Evolutionary conservation across 257 asterid species (phyloP), one percentile per base, ranked within the genome.

Genomic region (Forsythia suspensa): DNA sequence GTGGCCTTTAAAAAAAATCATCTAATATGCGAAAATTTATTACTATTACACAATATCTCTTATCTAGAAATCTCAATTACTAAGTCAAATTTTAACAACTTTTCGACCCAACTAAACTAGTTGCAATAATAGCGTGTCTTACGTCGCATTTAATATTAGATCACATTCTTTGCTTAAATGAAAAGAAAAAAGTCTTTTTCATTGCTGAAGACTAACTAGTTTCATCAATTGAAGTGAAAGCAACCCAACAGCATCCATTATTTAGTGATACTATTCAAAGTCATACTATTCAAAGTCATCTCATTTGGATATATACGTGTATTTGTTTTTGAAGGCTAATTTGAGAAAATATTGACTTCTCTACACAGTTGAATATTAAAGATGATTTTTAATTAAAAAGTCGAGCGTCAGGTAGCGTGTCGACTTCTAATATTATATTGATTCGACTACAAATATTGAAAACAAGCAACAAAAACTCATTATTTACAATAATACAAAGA

Each of bases 211-310:
- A 78, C 76, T 78, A 78, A 70, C 63, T 55, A n/a, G 12, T 36
- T 76, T 36, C 38, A n/a, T 48, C 55, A 70, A 69, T 39, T 48
- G 15, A 15, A 68, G 10, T 77, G 80, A 70, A 78, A 78, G 76
- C 71, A 77, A 69, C 76, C 39, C 12, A 13, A 34, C 46, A 69
- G 0, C 37, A 46, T 21, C 59, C 75, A 77, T 77, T 77, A 70
- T 46, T 44, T 66, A 67, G 40, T 21, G 36, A 10, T 9, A 76
- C 74, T 76, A 36, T 76, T 66, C 74, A 34, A 13, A 76, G 74
- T 67, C 68, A 57, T 38, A 76, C 74, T 76, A 36, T 76, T 66
- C 74, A 34, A 13, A 76, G 74, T 67, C 68, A 57, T 38, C 4
- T 39, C 38, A 75, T 41, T 21, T 75, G 42, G 5, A 21, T 11